Evolutionary conservation across 1,284 basidiomycete species (phyloP), one percentile per base, ranked within the genome.

Genomic region (Pseudozyma thailandica): DNA sequence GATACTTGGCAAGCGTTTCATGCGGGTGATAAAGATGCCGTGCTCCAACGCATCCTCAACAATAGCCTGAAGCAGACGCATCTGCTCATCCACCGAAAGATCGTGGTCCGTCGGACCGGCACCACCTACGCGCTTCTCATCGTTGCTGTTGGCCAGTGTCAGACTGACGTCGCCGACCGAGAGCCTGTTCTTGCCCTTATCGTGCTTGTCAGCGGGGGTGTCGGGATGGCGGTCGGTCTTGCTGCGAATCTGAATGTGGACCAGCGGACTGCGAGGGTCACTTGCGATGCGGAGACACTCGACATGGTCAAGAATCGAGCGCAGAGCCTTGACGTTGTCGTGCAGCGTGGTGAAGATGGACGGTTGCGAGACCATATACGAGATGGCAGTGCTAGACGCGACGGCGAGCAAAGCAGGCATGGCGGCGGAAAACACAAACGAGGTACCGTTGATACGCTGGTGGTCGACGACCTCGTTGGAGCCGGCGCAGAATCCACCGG

Each of bases 401-500:
- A 93, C 93, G 15, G 93, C 90, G 47, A 98, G 88, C 51, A 96
- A 87, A 1, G 93, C 89, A 0, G 96, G 96, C 84, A 96, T 89
- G 1, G 95, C 90, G 9, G 96, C 96, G 1, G 95, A 97, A 86
- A 94, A 99, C 59, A 99, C 93, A 78, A 93, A 95, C 0, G 93
- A 90, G 4, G 93, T 90, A 21, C 93, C 94, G 83, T 98, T 99
- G 88, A 98, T 98, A 45, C 94, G 94, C 88, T 96, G 82, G 82
- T 98, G 96, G 65, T 91, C 88, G 26, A 93, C 89, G 38, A 97
- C 92, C 45, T 90, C 88, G 18, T 86, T 84, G 3, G 92, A 91
- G 28, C 95, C 95, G 1, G 93, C 93, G 81, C 95, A 98, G 87
- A 98, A 98, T 6, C 95, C 96, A 48, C 96, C 96, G 2, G 88